These are phyloP conservation scores for Aspergillus avenaceus DNA, from an alignment of 495 filamentous ascomycete species.

Conservation along the genomic window DNA sequence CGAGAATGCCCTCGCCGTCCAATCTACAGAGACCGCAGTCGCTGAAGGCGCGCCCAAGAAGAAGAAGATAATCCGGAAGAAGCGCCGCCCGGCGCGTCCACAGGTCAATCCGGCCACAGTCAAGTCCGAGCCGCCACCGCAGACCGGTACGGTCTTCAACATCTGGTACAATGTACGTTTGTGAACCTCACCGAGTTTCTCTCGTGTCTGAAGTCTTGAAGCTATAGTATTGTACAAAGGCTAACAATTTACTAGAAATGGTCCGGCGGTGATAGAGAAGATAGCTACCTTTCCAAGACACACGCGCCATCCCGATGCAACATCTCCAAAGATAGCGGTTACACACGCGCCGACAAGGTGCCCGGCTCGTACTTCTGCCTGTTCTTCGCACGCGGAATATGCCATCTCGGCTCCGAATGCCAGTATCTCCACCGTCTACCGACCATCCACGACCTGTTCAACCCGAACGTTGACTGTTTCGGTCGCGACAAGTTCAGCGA, in stretches of 20 bases:
- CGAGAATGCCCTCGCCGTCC: constrained; percentile 17
- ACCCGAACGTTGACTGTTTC: constrained; percentile 90
- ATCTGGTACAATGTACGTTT: constrained; percentile 71
- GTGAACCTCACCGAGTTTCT: no score
- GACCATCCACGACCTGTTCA: constrained; percentile 75
- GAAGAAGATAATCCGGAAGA: constrained; percentile 50
- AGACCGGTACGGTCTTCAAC: constrained; percentile 92
- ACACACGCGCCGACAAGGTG: constrained; percentile 80
- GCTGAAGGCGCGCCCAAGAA: constrained; percentile 40
- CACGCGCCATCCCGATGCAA: constrained; percentile 77
- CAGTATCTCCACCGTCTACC: constrained; percentile 91
- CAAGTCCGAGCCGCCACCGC: constrained; percentile 74
- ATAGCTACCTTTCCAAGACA: constrained; percentile 75
- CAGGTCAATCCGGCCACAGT: constrained; percentile 83
- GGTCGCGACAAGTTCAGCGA: constrained; percentile 82
- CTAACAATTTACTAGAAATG: no score
- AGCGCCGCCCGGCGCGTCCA: constrained; percentile 52
- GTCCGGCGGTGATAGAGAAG: constrained; percentile 90
- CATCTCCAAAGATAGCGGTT: constrained; percentile 75
- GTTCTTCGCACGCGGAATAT: constrained; percentile 81
- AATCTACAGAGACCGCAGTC: constrained; percentile 18
- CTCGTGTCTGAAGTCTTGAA: no score
- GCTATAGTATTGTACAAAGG: no score
- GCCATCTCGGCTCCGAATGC: constrained; percentile 85
- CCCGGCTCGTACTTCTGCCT: constrained; percentile 85